Percentiles rank a stretch among this genome's conserved stretches.
These are phyloP conservation scores for Backusella parvicylindrica DNA, from an alignment of 192 early-diverging fungal genomes.

Conservation along the genomic window DNA sequence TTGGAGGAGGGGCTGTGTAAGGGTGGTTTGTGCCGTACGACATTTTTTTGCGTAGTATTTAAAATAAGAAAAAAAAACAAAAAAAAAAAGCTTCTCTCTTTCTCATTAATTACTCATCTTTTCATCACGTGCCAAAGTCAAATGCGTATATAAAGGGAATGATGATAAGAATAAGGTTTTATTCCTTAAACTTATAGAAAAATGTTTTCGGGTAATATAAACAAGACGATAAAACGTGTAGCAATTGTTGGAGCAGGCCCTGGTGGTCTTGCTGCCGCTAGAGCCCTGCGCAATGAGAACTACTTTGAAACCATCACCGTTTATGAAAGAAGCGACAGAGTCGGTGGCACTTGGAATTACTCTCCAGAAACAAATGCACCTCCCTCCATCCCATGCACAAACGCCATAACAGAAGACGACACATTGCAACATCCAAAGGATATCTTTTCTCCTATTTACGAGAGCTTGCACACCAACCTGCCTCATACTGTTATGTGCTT, in stretches of 20 bases:
- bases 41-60: background rate
- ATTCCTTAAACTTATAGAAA: background rate
- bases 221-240: conserved; percentile 21
- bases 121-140: background rate
- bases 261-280: conserved; percentile 29
- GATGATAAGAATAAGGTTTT: background rate
- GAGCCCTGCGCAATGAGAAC: conserved; percentile 17
- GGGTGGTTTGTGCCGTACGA: background rate
- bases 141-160: background rate
- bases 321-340: conserved; percentile 40
- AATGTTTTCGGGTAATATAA: background rate
- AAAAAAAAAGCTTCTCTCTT: background rate
- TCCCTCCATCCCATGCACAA: conserved; percentile 31
- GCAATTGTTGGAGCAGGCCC: conserved; percentile 37
- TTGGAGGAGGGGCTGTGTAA: conserved; percentile 19
- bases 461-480: conserved; percentile 48
- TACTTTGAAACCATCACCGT: conserved; percentile 38
- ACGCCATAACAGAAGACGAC: conserved; percentile 16
- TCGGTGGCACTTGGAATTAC: conserved; percentile 55
- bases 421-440: background rate
- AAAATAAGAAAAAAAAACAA: background rate
- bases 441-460: conserved; percentile 32
- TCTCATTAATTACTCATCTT: background rate
- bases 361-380: conserved; percentile 28
- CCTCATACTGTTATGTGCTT: conserved; percentile 51